A percentile compares a stretch with the other conserved stretches of the same genome.
These are phyloP conservation scores for Globomyces sp. DNA, from an alignment of 371 early-diverging fungal genomes.

Conservation along the genomic window DNA sequence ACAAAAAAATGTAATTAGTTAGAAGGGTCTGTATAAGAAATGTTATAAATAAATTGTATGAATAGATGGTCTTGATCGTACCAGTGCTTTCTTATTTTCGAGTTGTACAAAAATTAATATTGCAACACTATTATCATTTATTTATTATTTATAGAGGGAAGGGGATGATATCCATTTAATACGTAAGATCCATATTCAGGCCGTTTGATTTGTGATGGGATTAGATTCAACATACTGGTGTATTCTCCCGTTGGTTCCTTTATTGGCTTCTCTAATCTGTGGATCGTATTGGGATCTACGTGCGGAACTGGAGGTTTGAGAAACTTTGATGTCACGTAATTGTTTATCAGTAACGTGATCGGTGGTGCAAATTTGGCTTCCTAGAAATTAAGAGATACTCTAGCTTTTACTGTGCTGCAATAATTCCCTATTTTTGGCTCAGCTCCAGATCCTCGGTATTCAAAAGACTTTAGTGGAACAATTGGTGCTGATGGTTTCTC, in stretches of 20 bases:
- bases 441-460: neutral
- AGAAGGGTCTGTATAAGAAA: too few relatives aligned
- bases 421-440: conserved; percentile 6
- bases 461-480: neutral
- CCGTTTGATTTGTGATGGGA: conserved; percentile 13
- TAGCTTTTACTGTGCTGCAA: conserved; percentile 11
- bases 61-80: too few relatives aligned
- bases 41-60: too few relatives aligned
- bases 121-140: neutral
- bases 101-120: too few relatives aligned
- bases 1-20: too few relatives aligned
- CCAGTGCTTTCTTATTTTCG: too few relatives aligned
- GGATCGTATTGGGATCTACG: conserved; percentile 14
- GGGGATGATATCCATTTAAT: conserved; percentile 9
- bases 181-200: conserved; percentile 18
- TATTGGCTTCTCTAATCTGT: neutral
- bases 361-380: conserved; percentile 16
- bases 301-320: neutral
- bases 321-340: conserved; percentile 35
- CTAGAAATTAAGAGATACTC: neutral
- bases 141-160: conserved; percentile 16
- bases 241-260: neutral
- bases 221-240: neutral
- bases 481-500: neutral
- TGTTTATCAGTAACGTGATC: conserved; percentile 34